Evolutionary conservation across 495 filamentous ascomycete species (phyloP), one percentile per base, ranked within the genome.

Genomic region (Talaromyces borbonicus): DNA sequence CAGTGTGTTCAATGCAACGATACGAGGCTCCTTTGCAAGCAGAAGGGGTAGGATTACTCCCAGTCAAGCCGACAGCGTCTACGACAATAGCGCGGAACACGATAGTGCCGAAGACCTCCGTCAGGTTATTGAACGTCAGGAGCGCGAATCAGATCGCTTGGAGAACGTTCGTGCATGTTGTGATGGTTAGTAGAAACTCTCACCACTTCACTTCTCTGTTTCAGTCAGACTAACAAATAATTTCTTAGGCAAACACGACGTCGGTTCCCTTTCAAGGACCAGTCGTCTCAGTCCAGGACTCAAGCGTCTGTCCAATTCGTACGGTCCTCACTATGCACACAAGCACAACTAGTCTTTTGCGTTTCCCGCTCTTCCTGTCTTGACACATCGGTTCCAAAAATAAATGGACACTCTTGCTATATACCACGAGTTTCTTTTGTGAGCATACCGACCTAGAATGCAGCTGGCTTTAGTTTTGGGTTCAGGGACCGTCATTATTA

Each of bases 81-180:
- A 90, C 54, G 77, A 77, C 35, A 83, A 75, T 54, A 75, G 86
- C 29, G 76, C 79, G 19, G 59, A 52, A 11, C 77, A 80, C 43
- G 83, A 90, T 54, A 88, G 83, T 50, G 79, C 80, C 5, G 89
- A 94, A 52, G 87, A 95, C 56, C 54, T 95, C 25, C 71, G 84
- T 47, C 72, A 79, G 45, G 79, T 83, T 42, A 83, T 87, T 52
- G 84, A 87, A 56, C 65, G 69, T 47, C 82, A 89, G 52, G 85
- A 94, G 52, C 66, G 72, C 40, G 82, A 85, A 48, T 66, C 77
- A 12, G 85, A 88, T 55, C 70, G 80, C 47, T 71, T 98, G 52
- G 93, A 95, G 67, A 95, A 98, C 58, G 92, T 98, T 39, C 74
- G 92, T 59, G 90, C 89, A 43, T 98, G 92, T 67, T 98, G 92